Percentiles rank a stretch among this genome's conserved stretches.
Evolutionary conservation across 2,329 filamentous ascomycete genomes (phyloP).

Genomic region (Scedosporium aurantiacum): DNA sequence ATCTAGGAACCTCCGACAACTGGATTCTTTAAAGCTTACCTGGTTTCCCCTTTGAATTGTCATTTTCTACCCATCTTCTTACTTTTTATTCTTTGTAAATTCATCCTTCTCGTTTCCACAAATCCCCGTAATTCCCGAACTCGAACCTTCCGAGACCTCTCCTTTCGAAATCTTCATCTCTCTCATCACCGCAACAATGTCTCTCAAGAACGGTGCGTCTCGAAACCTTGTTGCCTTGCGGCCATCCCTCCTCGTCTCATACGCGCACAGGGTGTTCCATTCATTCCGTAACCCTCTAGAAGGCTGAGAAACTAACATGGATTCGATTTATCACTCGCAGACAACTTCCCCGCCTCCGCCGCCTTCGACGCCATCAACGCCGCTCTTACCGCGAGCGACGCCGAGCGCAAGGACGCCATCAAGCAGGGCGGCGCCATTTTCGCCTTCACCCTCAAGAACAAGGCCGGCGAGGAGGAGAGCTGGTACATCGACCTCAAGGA

Average conservation of each 20-base stretch:
- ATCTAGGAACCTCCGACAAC: not conserved
- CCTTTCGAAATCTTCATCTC: not conserved
- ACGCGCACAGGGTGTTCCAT: too few species aligned
- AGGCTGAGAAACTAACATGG: not conserved
- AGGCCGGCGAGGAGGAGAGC: constrained; percentile 62
- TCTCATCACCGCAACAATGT: not conserved
- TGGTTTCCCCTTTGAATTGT: not conserved
- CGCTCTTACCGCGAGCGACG: constrained; percentile 55
- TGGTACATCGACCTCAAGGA: constrained; percentile 97
- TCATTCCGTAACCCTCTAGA: not conserved
- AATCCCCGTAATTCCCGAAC: not conserved
- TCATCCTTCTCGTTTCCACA: not conserved
- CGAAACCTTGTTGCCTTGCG: not conserved
- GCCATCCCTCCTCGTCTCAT: not conserved
- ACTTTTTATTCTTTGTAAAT: not conserved
- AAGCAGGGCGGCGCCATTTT: constrained; percentile 83
- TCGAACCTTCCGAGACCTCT: not conserved
- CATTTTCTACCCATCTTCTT: not conserved
- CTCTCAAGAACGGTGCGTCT: constrained; percentile 6
- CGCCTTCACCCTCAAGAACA: constrained; percentile 87
- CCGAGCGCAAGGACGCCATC: constrained; percentile 75
- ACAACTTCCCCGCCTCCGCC: constrained; percentile 76
- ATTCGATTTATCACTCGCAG: constrained; percentile 26
- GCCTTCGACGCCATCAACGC: constrained; percentile 83
- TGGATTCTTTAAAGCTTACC: not conserved